Evolutionary conservation across 176 grass and related monocot species (phyloP).

Genomic region (Elymus sibiricus): DNA sequence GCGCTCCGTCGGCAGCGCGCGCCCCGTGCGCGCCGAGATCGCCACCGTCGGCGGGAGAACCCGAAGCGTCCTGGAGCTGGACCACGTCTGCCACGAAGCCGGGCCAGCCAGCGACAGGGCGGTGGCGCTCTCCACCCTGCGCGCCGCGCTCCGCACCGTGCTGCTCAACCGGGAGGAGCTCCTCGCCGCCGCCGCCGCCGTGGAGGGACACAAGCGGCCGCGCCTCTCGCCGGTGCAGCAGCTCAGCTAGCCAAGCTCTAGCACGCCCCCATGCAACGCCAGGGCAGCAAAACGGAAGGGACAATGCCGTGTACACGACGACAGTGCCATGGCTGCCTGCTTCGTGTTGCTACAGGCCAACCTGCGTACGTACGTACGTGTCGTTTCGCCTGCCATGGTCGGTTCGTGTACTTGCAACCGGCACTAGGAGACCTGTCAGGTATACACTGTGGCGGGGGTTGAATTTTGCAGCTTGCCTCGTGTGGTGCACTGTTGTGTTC

Average conservation of each 20-base stretch:
- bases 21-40: conserved; percentile 76
- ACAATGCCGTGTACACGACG: neutral
- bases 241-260: neutral
- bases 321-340: neutral
- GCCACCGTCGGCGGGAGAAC: conserved; percentile 76
- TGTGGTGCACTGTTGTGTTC: neutral
- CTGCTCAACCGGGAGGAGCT: conserved; percentile 51
- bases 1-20: conserved; percentile 57
- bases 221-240: conserved; percentile 34
- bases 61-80: conserved; percentile 66
- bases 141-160: conserved; percentile 63
- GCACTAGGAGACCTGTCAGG: neutral
- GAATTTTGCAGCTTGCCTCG: neutral
- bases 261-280: neutral
- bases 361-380: neutral
- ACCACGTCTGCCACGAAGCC: conserved; percentile 37
- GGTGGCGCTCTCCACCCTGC: conserved; percentile 47
- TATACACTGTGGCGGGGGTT: neutral
- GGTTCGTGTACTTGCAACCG: neutral
- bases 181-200: conserved; percentile 3
- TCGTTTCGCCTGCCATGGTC: neutral
- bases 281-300: conserved; percentile 1
- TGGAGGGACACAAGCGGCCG: conserved; percentile 50
- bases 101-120: neutral
- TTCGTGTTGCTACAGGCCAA: neutral